Conservation (phyloP, 768 basidiomycete genomes). For the Xanthoconium purpureum region DNA sequence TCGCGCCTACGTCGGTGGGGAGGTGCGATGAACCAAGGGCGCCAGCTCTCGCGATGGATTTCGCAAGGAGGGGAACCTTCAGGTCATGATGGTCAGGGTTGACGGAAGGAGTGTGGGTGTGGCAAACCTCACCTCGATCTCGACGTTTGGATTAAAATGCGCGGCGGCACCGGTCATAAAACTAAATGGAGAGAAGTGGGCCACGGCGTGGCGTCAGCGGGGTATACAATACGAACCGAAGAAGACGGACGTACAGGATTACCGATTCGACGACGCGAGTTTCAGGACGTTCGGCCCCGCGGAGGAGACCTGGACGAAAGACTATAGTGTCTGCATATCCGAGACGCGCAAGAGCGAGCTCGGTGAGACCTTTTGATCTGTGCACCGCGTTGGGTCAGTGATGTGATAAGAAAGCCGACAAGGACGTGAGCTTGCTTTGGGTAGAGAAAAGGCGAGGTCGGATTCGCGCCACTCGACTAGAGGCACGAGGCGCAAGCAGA, state of each 20-base stretch:
- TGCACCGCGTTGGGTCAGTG: not conserved
- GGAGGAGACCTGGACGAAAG: conserved; percentile 61
- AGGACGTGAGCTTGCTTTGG: conserved; percentile 32
- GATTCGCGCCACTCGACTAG: conserved; percentile 49
- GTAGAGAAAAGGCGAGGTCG: conserved; percentile 53
- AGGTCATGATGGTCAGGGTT: not conserved
- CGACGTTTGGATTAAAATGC: conserved; percentile 34
- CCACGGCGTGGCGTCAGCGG: not conserved
- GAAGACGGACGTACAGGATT: conserved; percentile 35
- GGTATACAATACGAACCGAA: no score
- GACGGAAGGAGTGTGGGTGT: not conserved
- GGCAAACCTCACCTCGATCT: conserved; percentile 42
- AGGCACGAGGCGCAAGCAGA: not conserved
- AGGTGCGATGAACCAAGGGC: conserved; percentile 50
- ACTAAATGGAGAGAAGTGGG: conserved; percentile 21
- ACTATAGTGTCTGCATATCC: conserved; percentile 71
- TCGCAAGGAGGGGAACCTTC: conserved; percentile 53
- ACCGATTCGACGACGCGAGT: conserved; percentile 40
- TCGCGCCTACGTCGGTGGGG: conserved; percentile 42
- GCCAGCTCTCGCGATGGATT: conserved; percentile 53
- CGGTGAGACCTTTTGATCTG: conserved; percentile 76
- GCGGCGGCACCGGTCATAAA: conserved; percentile 37
- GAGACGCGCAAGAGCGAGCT: conserved; percentile 59
- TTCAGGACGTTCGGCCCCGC: conserved; percentile 44
- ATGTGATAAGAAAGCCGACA: no score